Percentiles rank a stretch among this genome's conserved stretches.
Evolutionary conservation across 1,284 basidiomycete species (phyloP).

Genomic region (Stereum hirsutum): DNA sequence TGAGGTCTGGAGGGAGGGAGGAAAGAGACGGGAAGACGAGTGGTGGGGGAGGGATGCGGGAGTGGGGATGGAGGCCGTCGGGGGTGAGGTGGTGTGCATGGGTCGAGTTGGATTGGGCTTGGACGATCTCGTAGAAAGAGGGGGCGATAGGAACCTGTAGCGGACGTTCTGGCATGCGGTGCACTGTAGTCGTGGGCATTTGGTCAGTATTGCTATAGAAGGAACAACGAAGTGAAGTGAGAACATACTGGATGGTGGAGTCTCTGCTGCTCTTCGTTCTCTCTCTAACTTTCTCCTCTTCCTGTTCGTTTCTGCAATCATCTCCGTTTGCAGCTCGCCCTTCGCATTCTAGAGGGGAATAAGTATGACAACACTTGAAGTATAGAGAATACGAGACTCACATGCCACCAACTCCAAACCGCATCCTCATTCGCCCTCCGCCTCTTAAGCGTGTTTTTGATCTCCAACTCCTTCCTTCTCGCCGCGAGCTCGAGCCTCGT

Average conservation of each 20-base stretch:
- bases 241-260: conserved; percentile 56
- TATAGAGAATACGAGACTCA: conserved; percentile 20
- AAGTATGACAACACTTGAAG: neutral
- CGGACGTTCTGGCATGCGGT: conserved; percentile 23
- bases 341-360: conserved; percentile 39
- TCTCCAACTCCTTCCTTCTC: conserved; percentile 57
- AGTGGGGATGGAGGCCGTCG: conserved; percentile 42
- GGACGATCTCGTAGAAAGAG: conserved; percentile 26
- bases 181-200: conserved; percentile 15
- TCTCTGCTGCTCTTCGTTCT: conserved; percentile 66
- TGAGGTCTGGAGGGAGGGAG: conserved; percentile 39
- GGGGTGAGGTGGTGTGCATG: conserved; percentile 28
- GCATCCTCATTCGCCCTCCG: conserved; percentile 52
- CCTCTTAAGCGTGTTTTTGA: conserved; percentile 44
- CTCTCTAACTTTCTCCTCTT: conserved; percentile 76
- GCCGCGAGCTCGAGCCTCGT: conserved; percentile 66
- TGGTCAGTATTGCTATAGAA: too few relatives aligned
- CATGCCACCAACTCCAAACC: conserved; percentile 76
- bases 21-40: conserved; percentile 47
- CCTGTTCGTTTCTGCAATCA: conserved; percentile 77
- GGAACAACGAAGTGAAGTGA: neutral
- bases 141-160: conserved; percentile 21
- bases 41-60: conserved; percentile 10
- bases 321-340: conserved; percentile 70
- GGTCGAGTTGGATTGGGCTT: conserved; percentile 14